These are phyloP conservation scores for Gynostemma pentaphyllum DNA, from an alignment of 306 rosid genomes.

Conservation along the genomic window DNA sequence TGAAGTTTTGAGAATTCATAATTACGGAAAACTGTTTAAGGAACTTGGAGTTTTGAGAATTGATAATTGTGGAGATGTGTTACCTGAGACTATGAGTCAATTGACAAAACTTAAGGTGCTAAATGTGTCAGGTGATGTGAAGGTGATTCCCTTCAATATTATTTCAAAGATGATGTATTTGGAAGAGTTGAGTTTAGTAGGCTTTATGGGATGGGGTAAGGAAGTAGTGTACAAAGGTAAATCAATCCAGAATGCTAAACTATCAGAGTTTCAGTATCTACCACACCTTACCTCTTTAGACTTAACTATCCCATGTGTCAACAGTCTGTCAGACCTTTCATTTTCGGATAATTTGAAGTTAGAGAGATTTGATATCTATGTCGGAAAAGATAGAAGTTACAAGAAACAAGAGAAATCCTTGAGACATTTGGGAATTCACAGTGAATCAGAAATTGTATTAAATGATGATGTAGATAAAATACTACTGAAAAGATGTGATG, in stretches of 20 bases:
- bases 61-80: neutral
- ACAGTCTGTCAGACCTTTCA: neutral
- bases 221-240: neutral
- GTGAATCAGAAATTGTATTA: neutral
- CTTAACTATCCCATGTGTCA: neutral
- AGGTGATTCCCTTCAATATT: conserved; percentile 2
- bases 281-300: neutral
- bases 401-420: too few relatives aligned
- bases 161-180: neutral
- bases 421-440: neutral
- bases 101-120: neutral
- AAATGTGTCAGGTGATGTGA: neutral
- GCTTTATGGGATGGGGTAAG: neutral
- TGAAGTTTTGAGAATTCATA: too few relatives aligned
- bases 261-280: neutral
- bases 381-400: too few relatives aligned
- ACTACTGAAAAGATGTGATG: neutral
- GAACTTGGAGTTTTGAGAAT: too few relatives aligned
- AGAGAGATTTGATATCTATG: neutral
- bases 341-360: neutral
- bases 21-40: too few relatives aligned
- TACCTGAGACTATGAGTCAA: neutral
- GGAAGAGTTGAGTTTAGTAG: conserved; percentile 1
- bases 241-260: neutral
- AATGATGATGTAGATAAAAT: neutral